Percentiles rank a stretch among this genome's conserved stretches.
phyloP scores from a whole-genome alignment of 495 filamentous ascomycete genomes.

The Aeminium ludgeri region DNA sequence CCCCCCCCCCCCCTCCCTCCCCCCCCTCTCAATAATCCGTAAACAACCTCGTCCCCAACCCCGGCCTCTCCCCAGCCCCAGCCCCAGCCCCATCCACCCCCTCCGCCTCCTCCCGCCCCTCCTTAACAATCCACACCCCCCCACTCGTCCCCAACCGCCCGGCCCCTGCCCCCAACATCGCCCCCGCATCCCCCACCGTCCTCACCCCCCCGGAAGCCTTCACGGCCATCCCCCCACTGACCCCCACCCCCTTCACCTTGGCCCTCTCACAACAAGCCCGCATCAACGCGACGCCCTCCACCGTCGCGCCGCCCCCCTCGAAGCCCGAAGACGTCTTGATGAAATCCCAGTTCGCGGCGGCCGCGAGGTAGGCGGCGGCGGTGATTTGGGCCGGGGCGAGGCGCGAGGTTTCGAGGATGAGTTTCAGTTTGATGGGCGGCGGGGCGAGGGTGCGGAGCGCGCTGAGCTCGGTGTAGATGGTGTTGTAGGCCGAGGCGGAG shows the following conservation, averaged over 20 bases:
- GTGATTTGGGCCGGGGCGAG: constrained; percentile 39
- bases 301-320: constrained; percentile 39
- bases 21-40: constrained; percentile 24
- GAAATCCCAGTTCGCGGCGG: constrained; percentile 44
- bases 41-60: constrained; percentile 21
- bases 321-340: constrained; percentile 61
- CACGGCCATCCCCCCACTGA: constrained; percentile 30
- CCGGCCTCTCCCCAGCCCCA: constrained; percentile 11
- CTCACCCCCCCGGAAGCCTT: constrained; percentile 53
- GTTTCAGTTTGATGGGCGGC: constrained; percentile 36
- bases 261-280: constrained; percentile 24
- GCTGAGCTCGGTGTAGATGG: constrained; percentile 40
- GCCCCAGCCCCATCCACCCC: constrained; percentile 3
- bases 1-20: no score
- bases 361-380: constrained; percentile 39
- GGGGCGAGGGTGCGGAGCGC: constrained; percentile 37
- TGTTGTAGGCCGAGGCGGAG: constrained; percentile 30
- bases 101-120: constrained; percentile 20
- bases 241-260: constrained; percentile 3
- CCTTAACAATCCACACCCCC: constrained; percentile 40
- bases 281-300: constrained; percentile 44
- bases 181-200: constrained; percentile 33
- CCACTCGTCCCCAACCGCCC: constrained; percentile 45
- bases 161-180: constrained; percentile 49
- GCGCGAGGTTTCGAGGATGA: constrained; percentile 50